These are phyloP conservation scores for Neoscytalidium dimidiatum DNA, from an alignment of 2,329 filamentous ascomycete species.

Conservation along the genomic window DNA sequence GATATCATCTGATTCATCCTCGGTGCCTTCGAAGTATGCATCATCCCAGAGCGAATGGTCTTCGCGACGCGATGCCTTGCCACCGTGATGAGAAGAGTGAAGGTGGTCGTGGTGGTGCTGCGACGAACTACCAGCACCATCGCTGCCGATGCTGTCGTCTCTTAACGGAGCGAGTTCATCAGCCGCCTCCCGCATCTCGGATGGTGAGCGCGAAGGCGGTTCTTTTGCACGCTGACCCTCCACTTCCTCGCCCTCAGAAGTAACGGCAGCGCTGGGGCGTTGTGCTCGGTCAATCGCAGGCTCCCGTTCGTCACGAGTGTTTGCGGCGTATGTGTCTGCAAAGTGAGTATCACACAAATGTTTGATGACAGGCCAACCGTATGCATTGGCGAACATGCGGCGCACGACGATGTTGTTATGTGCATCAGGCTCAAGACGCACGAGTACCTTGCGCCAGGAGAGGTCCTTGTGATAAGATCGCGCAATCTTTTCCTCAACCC, in stretches of 20 bases:
- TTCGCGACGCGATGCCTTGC: conserved; percentile 28
- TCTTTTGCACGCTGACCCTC: conserved; percentile 45
- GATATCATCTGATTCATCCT: conserved; percentile 46
- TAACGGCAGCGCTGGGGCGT: conserved; percentile 57
- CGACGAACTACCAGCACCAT: conserved; percentile 20
- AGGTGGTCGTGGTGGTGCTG: neutral
- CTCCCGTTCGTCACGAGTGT: conserved; percentile 68
- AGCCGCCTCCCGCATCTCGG: conserved; percentile 51
- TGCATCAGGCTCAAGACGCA: conserved; percentile 91
- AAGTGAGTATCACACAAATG: conserved; percentile 96
- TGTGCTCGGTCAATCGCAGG: conserved; percentile 69
- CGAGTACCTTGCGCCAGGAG: conserved; percentile 95
- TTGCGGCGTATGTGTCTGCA: conserved; percentile 68
- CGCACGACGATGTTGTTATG: conserved; percentile 99
- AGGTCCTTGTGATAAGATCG: conserved; percentile 89
- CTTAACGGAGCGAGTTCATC: conserved; percentile 40
- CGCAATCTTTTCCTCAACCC: conserved; percentile 96
- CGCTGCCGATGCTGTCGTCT: conserved; percentile 21
- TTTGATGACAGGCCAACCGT: conserved; percentile 95
- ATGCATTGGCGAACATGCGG: conserved; percentile 94
- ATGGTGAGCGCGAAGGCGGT: conserved; percentile 45
- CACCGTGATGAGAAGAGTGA: neutral
- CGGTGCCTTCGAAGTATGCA: conserved; percentile 50
- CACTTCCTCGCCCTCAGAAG: conserved; percentile 67
- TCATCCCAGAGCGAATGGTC: conserved; percentile 53